Evolutionary conservation across 2,329 filamentous ascomycete species (phyloP).

Genomic region (Beauveria scarabaeidicola): DNA sequence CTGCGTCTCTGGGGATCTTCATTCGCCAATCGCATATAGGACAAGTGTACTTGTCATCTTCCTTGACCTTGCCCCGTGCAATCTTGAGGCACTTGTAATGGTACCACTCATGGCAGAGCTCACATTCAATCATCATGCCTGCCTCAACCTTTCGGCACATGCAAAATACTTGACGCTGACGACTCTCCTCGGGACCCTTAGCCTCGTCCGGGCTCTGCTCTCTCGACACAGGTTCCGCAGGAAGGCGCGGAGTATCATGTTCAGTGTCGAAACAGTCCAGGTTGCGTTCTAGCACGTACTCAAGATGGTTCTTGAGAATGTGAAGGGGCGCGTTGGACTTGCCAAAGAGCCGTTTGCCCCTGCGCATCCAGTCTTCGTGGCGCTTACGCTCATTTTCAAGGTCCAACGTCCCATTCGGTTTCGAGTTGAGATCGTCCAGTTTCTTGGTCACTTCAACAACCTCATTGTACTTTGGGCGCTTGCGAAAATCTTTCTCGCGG

Average conservation of each 20-base stretch:
- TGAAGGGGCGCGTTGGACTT: constrained; percentile 96
- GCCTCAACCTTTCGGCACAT: constrained; percentile 90
- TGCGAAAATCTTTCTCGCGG: constrained; percentile 63
- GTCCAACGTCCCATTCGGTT: constrained; percentile 82
- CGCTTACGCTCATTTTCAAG: constrained; percentile 89
- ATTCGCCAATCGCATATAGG: constrained; percentile 97
- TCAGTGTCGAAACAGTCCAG: constrained; percentile 82
- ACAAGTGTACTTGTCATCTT: constrained; percentile 96
- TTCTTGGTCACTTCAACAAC: constrained; percentile 85
- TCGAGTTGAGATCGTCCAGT: constrained; percentile 82
- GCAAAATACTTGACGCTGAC: constrained; percentile 78
- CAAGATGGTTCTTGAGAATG: constrained; percentile 90
- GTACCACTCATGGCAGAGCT: constrained; percentile 98
- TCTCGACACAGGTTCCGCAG: constrained; percentile 84
- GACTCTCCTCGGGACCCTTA: constrained; percentile 51
- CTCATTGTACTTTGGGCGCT: constrained; percentile 79
- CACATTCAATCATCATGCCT: constrained; percentile 99
- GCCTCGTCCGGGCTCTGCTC: constrained; percentile 56
- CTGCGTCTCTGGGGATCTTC: constrained; percentile 92
- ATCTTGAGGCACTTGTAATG: constrained; percentile 98
- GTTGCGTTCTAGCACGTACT: constrained; percentile 85
- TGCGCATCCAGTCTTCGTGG: constrained; percentile 98
- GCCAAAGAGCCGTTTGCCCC: constrained; percentile 94
- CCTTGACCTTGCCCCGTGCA: constrained; percentile 92
- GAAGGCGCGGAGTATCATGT: constrained; percentile 74